Conservation (phyloP, 768 basidiomycete genomes). For the Leccinum sublutescens region DNA sequence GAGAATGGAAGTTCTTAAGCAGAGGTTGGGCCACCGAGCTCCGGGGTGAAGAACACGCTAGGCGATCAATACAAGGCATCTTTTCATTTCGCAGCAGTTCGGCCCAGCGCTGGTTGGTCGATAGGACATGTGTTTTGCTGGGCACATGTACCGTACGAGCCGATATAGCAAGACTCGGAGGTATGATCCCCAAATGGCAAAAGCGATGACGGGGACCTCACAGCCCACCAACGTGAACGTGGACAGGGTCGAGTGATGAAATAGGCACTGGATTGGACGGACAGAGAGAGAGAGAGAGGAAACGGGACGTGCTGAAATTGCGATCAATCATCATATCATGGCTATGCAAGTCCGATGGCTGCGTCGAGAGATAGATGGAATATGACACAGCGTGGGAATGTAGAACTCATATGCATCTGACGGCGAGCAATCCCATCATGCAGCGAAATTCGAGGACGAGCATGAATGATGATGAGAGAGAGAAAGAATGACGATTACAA, state of each 20-base stretch:
- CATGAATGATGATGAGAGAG: background rate
- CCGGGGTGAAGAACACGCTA: conserved; percentile 4
- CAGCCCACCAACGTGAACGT: conserved; percentile 1
- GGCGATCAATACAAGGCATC: conserved; percentile 26
- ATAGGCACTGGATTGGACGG: background rate
- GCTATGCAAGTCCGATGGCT: background rate
- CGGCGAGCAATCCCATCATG: background rate
- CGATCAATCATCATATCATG: background rate
- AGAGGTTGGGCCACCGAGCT: conserved; percentile 2
- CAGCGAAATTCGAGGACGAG: background rate
- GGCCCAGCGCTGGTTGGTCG: conserved; percentile 4
- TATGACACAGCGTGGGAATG: background rate
- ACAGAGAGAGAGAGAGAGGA: background rate
- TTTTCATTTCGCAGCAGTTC: conserved; percentile 18
- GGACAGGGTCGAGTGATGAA: conserved; percentile 7
- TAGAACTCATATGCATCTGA: background rate
- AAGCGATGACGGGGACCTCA: conserved; percentile 23
- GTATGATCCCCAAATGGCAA: conserved; percentile 17
- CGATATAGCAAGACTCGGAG: conserved; percentile 7
- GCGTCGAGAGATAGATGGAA: background rate
- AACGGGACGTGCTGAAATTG: background rate
- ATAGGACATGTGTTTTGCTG: conserved; percentile 19
- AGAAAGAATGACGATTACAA: background rate
- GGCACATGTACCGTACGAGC: conserved; percentile 8
- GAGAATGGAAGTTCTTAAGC: conserved; percentile 25